Conservation (phyloP, 2,329 filamentous ascomycete species). For the Dryadomyces quercivorus region DNA sequence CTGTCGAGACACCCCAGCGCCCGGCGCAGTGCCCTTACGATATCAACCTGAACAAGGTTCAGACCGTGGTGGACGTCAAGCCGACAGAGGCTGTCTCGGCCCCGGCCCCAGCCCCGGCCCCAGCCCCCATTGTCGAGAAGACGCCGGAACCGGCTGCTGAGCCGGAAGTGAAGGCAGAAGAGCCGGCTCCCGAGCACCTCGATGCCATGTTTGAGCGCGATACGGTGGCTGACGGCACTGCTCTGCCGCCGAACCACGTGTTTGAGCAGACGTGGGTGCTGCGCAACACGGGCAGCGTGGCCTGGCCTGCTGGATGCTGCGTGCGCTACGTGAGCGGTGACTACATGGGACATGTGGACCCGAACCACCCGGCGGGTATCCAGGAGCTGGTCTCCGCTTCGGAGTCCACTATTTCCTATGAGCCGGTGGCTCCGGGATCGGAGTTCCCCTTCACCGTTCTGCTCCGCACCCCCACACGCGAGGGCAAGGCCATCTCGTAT, state of each 20-base stretch:
- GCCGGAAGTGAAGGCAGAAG: slow-evolving; percentile 4
- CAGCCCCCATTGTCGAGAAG: slow-evolving; percentile 28
- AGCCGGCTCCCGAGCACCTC: slow-evolving; percentile 19
- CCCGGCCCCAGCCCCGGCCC: too few relatives aligned
- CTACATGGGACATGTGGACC: slow-evolving; percentile 88
- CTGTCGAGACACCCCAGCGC: slow-evolving; percentile 8
- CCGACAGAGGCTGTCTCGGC: slow-evolving; percentile 27
- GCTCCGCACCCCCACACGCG: slow-evolving; percentile 66
- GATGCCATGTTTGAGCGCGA: slow-evolving; percentile 62
- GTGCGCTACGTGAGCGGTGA: slow-evolving; percentile 90
- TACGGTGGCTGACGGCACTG: slow-evolving; percentile 64
- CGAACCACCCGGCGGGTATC: slow-evolving; percentile 65
- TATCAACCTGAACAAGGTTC: slow-evolving; percentile 18
- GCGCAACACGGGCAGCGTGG: slow-evolving; percentile 63
- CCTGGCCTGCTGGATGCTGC: slow-evolving; percentile 83
- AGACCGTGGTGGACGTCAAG: slow-evolving; percentile 62
- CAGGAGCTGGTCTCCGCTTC: slow-evolving; percentile 65
- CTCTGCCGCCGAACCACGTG: slow-evolving; percentile 54
- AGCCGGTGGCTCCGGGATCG: slow-evolving; percentile 59
- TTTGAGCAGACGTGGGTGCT: slow-evolving; percentile 91
- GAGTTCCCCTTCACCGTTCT: slow-evolving; percentile 70
- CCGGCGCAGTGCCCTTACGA: not conserved
- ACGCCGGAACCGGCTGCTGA: not conserved
- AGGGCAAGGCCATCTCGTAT: slow-evolving; percentile 81
- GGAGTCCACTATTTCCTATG: slow-evolving; percentile 67